Percentiles rank a stretch among this genome's conserved stretches.
These are phyloP conservation scores for Populus ilicifolia DNA, from an alignment of 345 rosid genomes.

Conservation along the genomic window DNA sequence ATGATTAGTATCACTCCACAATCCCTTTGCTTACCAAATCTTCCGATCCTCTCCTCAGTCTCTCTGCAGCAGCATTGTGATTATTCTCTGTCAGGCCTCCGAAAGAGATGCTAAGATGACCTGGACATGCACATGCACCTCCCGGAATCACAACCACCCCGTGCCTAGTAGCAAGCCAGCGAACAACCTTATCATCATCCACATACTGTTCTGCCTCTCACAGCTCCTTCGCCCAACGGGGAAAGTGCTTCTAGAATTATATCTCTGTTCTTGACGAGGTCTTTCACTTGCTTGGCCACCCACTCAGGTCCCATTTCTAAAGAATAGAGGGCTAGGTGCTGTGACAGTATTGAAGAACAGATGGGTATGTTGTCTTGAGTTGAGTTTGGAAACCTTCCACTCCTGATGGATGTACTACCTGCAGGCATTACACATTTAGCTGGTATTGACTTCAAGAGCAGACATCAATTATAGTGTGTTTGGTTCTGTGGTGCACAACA, in stretches of 20 bases:
- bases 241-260: slow-evolving; percentile 69
- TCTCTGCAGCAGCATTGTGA: slow-evolving; percentile 61
- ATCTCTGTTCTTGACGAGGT: slow-evolving; percentile 73
- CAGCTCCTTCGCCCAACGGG: slow-evolving; percentile 67
- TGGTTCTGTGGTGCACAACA: no score
- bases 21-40: slow-evolving; percentile 58
- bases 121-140: slow-evolving; percentile 61
- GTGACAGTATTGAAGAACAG: slow-evolving; percentile 80
- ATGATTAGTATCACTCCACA: slow-evolving; percentile 22
- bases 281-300: slow-evolving; percentile 63
- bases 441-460: background rate
- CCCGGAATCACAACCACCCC: slow-evolving; percentile 87
- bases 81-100: slow-evolving; percentile 71
- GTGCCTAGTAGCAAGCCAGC: slow-evolving; percentile 80
- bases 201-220: slow-evolving; percentile 57
- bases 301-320: slow-evolving; percentile 74
- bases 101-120: slow-evolving; percentile 70
- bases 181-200: slow-evolving; percentile 60
- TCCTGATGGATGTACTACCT: slow-evolving; percentile 87
- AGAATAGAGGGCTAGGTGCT: slow-evolving; percentile 73
- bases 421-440: slow-evolving; percentile 12
- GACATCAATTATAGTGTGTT: background rate
- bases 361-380: slow-evolving; percentile 93
- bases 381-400: slow-evolving; percentile 64
- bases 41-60: slow-evolving; percentile 67